Evolutionary conservation across 2,329 filamentous ascomycete species (phyloP).

Genomic region (Torrubiellomyces zombiae): DNA sequence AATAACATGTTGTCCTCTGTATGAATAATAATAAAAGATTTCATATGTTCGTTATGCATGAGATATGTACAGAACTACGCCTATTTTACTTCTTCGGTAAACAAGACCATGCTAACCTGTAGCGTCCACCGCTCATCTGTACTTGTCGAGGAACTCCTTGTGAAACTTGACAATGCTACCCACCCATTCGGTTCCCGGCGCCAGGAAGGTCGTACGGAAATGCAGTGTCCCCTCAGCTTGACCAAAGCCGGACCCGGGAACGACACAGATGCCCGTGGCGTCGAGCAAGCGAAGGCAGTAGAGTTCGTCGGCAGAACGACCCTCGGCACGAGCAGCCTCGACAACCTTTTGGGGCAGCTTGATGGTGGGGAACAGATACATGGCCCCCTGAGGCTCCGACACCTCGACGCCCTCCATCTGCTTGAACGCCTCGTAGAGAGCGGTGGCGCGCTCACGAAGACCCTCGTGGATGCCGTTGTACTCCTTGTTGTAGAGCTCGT

Average conservation of each 20-base stretch:
- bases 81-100: no score
- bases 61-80: no score
- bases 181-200: slow-evolving; percentile 91
- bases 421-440: slow-evolving; percentile 78
- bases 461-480: slow-evolving; percentile 70
- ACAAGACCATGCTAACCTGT: no score
- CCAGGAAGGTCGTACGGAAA: slow-evolving; percentile 92
- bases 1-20: no score
- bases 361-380: slow-evolving; percentile 98
- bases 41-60: no score
- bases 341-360: slow-evolving; percentile 58
- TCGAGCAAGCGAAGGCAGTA: slow-evolving; percentile 86
- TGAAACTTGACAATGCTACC: slow-evolving; percentile 80
- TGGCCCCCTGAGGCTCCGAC: slow-evolving; percentile 76
- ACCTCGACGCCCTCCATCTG: slow-evolving; percentile 95
- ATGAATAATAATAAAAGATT: no score
- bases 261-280: slow-evolving; percentile 85
- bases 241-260: slow-evolving; percentile 83
- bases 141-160: slow-evolving; percentile 77
- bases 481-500: slow-evolving; percentile 69
- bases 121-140: slow-evolving; percentile 26
- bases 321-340: slow-evolving; percentile 57
- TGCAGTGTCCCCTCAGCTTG: slow-evolving; percentile 84
- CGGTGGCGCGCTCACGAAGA: slow-evolving; percentile 61
- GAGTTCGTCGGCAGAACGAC: slow-evolving; percentile 72